Evolutionary conservation across 345 rosid species (phyloP).

Genomic region (Trapa incisa): DNA sequence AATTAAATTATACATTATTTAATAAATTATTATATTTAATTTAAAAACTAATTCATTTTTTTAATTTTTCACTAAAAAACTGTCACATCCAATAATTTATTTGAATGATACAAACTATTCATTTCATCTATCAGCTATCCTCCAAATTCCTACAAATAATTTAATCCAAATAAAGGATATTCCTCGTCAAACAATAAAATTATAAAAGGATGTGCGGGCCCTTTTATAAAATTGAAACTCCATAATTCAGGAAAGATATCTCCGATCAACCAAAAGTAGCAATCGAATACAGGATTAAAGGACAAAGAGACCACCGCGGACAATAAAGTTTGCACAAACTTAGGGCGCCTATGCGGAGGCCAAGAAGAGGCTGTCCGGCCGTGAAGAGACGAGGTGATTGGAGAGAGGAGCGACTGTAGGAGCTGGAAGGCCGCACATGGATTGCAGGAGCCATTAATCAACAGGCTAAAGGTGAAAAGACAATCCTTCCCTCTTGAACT

Average conservation of each 20-base stretch:
- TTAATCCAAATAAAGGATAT: too few relatives aligned
- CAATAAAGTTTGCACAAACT: neutral
- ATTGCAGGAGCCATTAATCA: conserved; percentile 23
- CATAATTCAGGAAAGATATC: neutral
- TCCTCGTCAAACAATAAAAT: neutral
- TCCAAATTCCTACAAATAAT: too few relatives aligned
- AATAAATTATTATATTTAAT: too few relatives aligned
- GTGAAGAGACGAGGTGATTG: conserved; percentile 6
- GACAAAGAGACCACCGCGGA: neutral
- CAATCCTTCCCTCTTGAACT: too few relatives aligned
- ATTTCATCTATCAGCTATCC: too few relatives aligned
- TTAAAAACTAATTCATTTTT: too few relatives aligned
- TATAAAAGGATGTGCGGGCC: too few relatives aligned
- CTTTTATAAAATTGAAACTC: too few relatives aligned
- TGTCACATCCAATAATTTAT: too few relatives aligned
- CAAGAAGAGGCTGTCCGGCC: conserved; percentile 8
- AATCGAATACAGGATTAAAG: neutral
- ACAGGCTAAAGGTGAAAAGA: neutral
- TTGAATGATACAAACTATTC: too few relatives aligned
- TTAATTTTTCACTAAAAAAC: too few relatives aligned
- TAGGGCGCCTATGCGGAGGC: conserved; percentile 23
- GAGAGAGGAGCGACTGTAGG: neutral
- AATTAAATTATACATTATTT: too few relatives aligned
- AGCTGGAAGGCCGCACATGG: conserved; percentile 12
- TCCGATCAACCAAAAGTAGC: neutral